These are phyloP conservation scores for Nakaseomyces glabratus DNA, from an alignment of 1,139 yeast genomes.

Conservation along the genomic window DNA sequence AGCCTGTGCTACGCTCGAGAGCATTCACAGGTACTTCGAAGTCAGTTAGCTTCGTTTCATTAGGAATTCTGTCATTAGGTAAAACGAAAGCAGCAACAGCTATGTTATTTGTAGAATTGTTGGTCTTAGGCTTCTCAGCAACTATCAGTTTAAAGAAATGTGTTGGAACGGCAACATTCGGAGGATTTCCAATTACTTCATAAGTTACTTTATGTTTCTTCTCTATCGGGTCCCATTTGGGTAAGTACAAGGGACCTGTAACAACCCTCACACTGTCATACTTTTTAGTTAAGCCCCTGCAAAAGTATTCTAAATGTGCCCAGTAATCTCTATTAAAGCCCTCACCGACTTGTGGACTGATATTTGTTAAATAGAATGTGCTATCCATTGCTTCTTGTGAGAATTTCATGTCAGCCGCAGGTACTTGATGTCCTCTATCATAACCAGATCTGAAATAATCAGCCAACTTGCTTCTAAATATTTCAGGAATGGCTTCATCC, in stretches of 20 bases:
- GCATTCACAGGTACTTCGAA: constrained; percentile 90
- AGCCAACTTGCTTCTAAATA: constrained; percentile 63
- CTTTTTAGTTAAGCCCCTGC: constrained; percentile 58
- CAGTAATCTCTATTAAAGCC: constrained; percentile 96
- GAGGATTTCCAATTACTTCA: constrained; percentile 96
- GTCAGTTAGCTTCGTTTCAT: constrained; percentile 55
- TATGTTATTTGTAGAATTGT: constrained; percentile 38
- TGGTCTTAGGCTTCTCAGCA: constrained; percentile 51
- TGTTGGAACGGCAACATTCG: constrained; percentile 93
- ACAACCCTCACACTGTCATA: constrained; percentile 73
- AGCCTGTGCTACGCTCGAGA: constrained; percentile 76
- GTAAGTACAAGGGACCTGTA: constrained; percentile 90
- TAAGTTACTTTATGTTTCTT: constrained; percentile 77
- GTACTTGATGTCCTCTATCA: constrained; percentile 96
- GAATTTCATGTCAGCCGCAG: constrained; percentile 95
- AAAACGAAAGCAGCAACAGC: constrained; percentile 88
- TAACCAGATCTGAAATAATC: constrained; percentile 94
- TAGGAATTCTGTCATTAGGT: constrained; percentile 73
- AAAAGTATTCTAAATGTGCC: constrained; percentile 93
- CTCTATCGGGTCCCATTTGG: constrained; percentile 59
- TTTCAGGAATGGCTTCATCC: constrained; percentile 73
- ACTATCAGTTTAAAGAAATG: constrained; percentile 88
- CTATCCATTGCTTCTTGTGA: constrained; percentile 89
- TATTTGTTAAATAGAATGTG: constrained; percentile 80
- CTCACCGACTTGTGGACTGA: constrained; percentile 95